phyloP scores from a whole-genome alignment of 768 basidiomycete species.

The Suillus occidentalis region DNA sequence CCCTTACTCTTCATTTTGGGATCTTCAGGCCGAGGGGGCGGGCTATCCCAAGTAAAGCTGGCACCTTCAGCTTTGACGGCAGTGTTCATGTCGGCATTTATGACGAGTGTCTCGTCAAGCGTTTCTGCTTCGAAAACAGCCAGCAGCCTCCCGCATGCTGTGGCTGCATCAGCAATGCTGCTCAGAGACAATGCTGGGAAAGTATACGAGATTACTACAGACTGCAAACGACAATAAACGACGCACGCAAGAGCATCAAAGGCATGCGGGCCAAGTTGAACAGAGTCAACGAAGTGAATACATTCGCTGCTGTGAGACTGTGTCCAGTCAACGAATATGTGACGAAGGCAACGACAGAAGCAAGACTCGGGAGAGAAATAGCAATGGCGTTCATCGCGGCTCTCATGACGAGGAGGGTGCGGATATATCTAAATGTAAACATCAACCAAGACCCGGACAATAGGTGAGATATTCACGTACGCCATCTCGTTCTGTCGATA shows the following conservation, averaged over 20 bases:
- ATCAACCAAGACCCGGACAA: conserved; percentile 7
- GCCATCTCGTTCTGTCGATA: conserved; percentile 72
- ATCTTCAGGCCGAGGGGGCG: conserved; percentile 51
- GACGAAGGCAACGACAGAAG: conserved; percentile 75
- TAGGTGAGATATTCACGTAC: conserved; percentile 32
- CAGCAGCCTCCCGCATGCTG: conserved; percentile 74
- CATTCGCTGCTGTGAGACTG: conserved; percentile 59
- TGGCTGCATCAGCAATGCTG: conserved; percentile 81
- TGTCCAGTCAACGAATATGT: conserved; percentile 78
- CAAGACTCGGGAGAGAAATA: conserved; percentile 72
- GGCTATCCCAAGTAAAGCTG: conserved; percentile 86
- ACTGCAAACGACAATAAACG: background rate
- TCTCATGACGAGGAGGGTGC: conserved; percentile 64
- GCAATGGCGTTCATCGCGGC: conserved; percentile 68
- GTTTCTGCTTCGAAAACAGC: conserved; percentile 86
- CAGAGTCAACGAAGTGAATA: conserved; percentile 83
- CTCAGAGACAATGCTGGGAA: conserved; percentile 63
- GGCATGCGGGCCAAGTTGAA: conserved; percentile 85
- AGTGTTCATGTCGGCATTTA: conserved; percentile 54
- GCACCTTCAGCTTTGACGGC: conserved; percentile 71
- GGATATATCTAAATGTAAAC: conserved; percentile 49
- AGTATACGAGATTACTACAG: conserved; percentile 11
- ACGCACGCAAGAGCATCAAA: conserved; percentile 65
- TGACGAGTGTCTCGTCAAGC: conserved; percentile 53
- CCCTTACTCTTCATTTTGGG: conserved; percentile 15